Evolutionary conservation across 176 grass and related monocot genomes (phyloP), one percentile per base, ranked within the genome.

Genomic region (Bromus sterilis): DNA sequence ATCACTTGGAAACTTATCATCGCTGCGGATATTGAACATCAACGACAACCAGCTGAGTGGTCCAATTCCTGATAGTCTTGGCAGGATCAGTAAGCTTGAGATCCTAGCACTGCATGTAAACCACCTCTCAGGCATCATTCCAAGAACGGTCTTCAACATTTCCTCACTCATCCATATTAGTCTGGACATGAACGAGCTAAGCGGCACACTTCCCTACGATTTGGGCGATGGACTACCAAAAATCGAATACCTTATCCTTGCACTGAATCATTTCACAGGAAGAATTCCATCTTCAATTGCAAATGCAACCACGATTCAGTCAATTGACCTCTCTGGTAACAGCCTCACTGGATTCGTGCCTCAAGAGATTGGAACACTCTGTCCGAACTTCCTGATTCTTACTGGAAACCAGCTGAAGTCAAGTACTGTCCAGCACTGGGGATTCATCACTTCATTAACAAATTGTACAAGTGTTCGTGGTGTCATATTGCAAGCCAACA

Each of bases 391-490:
- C 67, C 61, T 87, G 23, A 59, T 58, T 13, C 37, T 83, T 32
- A 25, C 18, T 0, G 13, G 26, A 20, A 83, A 83, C 68, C 31
- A 76, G 61, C 2, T 76, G 7, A 55, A 64, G 80, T 48, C 80
- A 33, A 83, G 24, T 15, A 74, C 56, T 26, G 24, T 0, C 6
- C 30, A 28, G 58, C 68, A 59, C 51, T 84, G 88, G 14, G 10
- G 12, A n/a, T 56, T 90, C 25, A 46, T 84, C 7, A 43, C 46
- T 18, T 56, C 66, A 11, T 53, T 90, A 65, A 75, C 73, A 84
- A 90, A 87, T 76, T 86, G 88, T 42, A 90, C 79, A 8, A 53
- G 64, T 46, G 43, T 90, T n/a, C 62, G 6, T 1, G 55, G 26
- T 20, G 69, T 90, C 14, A 53, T 34, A 34, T 42, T 90, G 2